Evolutionary conservation across 2,329 filamentous ascomycete genomes (phyloP).

Genomic region (Epichloe baconii): DNA sequence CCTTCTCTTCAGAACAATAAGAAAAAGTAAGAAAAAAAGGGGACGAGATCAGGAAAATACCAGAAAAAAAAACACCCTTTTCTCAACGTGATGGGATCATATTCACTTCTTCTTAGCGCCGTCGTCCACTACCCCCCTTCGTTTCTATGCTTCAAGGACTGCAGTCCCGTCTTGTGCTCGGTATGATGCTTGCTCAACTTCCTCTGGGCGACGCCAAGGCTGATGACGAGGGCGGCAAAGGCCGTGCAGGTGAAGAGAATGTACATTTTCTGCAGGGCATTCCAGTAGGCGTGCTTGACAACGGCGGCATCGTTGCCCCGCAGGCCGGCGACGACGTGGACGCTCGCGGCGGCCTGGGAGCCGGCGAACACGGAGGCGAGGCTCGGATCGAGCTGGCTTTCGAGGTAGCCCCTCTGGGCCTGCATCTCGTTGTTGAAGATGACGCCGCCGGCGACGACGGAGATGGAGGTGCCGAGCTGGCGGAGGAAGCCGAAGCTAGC

Average conservation of each 20-base stretch:
- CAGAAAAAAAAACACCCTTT: too few species aligned
- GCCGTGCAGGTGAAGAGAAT: slow-evolving; percentile 41
- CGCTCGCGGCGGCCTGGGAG: slow-evolving; percentile 46
- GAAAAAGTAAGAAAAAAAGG: too few species aligned
- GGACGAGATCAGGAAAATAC: too few species aligned
- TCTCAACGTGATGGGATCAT: too few species aligned
- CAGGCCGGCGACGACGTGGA: slow-evolving; percentile 41
- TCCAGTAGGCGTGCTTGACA: slow-evolving; percentile 34
- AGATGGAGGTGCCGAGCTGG: slow-evolving; percentile 54
- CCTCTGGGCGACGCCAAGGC: slow-evolving; percentile 34
- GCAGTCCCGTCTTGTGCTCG: slow-evolving; percentile 45
- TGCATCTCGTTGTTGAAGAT: slow-evolving; percentile 67
- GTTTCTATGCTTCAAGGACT: slow-evolving; percentile 23
- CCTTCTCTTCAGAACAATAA: too few species aligned
- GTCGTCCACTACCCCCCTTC: slow-evolving; percentile 9
- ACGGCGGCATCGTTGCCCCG: slow-evolving; percentile 28
- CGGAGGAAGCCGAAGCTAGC: slow-evolving; percentile 55
- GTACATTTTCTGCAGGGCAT: slow-evolving; percentile 41
- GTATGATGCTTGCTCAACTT: slow-evolving; percentile 41
- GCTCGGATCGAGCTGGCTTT: slow-evolving; percentile 33
- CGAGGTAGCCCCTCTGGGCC: slow-evolving; percentile 35
- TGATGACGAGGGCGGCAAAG: slow-evolving; percentile 32
- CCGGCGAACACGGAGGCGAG: slow-evolving; percentile 42
- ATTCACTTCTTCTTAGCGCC: neutral
- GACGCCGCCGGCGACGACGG: slow-evolving; percentile 62